phyloP scores from a whole-genome alignment of 306 rosid genomes.

The Castanopsis chinensis region DNA sequence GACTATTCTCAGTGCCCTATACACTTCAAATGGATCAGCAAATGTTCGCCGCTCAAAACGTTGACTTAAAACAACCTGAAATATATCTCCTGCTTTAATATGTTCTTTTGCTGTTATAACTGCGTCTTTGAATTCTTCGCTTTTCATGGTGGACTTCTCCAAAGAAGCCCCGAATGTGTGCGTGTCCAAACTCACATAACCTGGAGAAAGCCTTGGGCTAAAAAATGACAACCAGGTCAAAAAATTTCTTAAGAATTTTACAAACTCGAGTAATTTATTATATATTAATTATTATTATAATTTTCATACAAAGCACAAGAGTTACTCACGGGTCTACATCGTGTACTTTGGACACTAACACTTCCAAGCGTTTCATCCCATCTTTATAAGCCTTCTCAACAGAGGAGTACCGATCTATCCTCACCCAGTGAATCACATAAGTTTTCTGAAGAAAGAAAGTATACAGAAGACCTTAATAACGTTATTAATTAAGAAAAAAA shows the following conservation, averaged over 20 bases:
- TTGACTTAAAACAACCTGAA: conserved; percentile 82
- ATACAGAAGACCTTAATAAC: no score
- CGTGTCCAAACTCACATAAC: conserved; percentile 50
- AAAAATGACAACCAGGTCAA: conserved; percentile 20
- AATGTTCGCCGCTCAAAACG: conserved; percentile 82
- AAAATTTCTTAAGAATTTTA: conserved; percentile 1
- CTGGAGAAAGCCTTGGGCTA: conserved; percentile 69
- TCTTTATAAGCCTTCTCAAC: conserved; percentile 55
- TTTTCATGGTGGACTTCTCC: conserved; percentile 63
- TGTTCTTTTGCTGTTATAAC: conserved; percentile 70
- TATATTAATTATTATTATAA: no score
- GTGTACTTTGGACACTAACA: conserved; percentile 48
- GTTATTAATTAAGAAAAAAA: no score
- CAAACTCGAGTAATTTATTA: background rate
- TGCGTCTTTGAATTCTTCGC: conserved; percentile 59
- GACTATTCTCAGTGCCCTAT: conserved; percentile 77
- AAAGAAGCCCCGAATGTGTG: conserved; percentile 56
- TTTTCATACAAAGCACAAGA: conserved; percentile 1
- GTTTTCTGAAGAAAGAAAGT: conserved; percentile 46
- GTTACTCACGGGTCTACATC: conserved; percentile 42
- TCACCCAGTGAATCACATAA: conserved; percentile 66
- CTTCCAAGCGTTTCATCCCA: conserved; percentile 48
- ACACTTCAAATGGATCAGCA: conserved; percentile 81
- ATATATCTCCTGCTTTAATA: conserved; percentile 74
- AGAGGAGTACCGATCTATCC: conserved; percentile 54